Base-by-base conservation (phyloP, 2,329 filamentous ascomycete genomes). In the Beauveria medogensis region DNA sequence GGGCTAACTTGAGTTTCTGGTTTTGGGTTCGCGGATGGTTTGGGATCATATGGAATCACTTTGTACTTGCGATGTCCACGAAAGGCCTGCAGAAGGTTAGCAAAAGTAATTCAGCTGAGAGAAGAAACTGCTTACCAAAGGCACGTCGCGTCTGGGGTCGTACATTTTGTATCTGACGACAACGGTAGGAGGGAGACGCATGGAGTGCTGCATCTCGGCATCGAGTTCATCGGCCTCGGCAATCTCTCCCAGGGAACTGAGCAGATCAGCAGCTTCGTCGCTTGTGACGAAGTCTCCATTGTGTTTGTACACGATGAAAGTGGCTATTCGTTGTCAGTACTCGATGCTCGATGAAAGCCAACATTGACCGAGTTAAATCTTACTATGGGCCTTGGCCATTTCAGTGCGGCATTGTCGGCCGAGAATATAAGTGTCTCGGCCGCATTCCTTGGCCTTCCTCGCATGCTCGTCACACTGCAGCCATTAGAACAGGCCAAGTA, bases 331-430 rank as follows among this genome's bases (percentile, higher is more conserved):
- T 10, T 7, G 54, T 1, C 56, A 30, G 30, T 50, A 5, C 7
- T 24, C 22, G 26, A 43, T 44, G 46, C 75, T 44, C 75, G 69
- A 18, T 18, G 7, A 22, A 40, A 14, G 43, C 50, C 18, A 30
- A 8, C 5, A 9, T 34, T 20, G 52, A 16, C 4, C 3, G 71
- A 64, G 4, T 28, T n/a, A n/a, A n/a, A 16, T 14, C 81, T 74
- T 71, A 83, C 85, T 77, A 65, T 85, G 82, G 28, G 81, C 84
- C 64, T 81, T 80, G 22, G 82, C 82, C 70, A 77, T 81, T 72
- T 88, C 85, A 22, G 78, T 82, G 20, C 85, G 82, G 69, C 82
- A 84, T 14, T 79, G 74, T 12, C 85, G 81, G 16, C 82, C 83
- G 48, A 80, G 75, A 58, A 87, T 81, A 3, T 77, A 63, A 9